phyloP scores from a whole-genome alignment of 2,329 filamentous ascomycete species.

The Chrysoporthe austroafricana region DNA sequence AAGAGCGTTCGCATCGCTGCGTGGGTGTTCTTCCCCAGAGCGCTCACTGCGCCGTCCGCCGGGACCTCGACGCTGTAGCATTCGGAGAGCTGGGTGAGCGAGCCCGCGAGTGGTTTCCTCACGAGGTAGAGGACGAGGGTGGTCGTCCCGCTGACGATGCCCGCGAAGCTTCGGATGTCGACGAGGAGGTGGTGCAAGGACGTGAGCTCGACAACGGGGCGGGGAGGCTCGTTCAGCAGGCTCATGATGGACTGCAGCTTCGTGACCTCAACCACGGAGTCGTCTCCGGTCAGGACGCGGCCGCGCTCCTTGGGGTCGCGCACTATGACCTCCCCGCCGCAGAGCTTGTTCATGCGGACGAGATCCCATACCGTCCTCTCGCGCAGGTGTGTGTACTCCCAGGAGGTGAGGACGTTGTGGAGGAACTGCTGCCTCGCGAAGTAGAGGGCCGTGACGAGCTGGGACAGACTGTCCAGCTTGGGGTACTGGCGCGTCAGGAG shows the following conservation, averaged over 20 bases:
- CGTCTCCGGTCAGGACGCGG: conserved; percentile 85
- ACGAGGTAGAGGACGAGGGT: conserved; percentile 80
- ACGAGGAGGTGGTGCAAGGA: conserved; percentile 81
- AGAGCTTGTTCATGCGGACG: conserved; percentile 90
- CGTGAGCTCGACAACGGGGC: conserved; percentile 66
- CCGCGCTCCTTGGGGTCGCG: conserved; percentile 83
- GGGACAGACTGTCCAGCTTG: conserved; percentile 78
- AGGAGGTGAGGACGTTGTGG: conserved; percentile 87
- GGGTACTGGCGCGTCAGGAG: conserved; percentile 82
- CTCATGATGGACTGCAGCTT: conserved; percentile 96
- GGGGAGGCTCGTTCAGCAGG: conserved; percentile 81
- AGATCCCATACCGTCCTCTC: conserved; percentile 96
- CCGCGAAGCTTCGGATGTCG: conserved; percentile 81
- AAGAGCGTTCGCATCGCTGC: conserved; percentile 83
- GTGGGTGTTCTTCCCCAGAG: conserved; percentile 65
- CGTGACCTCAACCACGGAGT: conserved; percentile 90
- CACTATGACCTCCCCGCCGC: conserved; percentile 92
- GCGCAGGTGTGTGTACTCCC: conserved; percentile 79
- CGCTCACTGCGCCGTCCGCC: conserved; percentile 71
- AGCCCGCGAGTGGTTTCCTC: conserved; percentile 66
- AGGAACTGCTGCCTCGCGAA: conserved; percentile 85
- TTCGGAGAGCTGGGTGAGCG: conserved; percentile 75
- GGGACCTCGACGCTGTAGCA: conserved; percentile 80
- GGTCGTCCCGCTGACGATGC: conserved; percentile 74
- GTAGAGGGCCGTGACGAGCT: conserved; percentile 81